A percentile compares a stretch with the other conserved stretches of the same genome.
Evolutionary conservation across 2,329 filamentous ascomycete genomes (phyloP).

Genomic region (Rutstroemia sydowiana): DNA sequence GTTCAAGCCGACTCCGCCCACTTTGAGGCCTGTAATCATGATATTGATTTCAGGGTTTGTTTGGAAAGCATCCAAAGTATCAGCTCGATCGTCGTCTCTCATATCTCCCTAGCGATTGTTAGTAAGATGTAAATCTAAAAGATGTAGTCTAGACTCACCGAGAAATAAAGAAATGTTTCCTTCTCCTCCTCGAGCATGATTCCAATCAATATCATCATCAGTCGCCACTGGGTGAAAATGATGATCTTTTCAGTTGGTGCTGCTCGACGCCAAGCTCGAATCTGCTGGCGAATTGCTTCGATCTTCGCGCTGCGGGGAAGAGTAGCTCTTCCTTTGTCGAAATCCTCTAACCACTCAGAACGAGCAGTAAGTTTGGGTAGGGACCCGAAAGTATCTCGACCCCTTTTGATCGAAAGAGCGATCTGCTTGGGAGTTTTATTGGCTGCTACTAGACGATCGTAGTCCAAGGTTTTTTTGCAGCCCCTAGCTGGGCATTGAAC

Average conservation of each 20-base stretch:
- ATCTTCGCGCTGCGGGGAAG: neutral
- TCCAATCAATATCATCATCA: constrained; percentile 3
- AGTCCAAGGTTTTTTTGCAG: neutral
- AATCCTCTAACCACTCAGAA: constrained; percentile 1
- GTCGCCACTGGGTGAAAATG: neutral
- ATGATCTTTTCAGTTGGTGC: neutral
- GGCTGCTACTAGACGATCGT: neutral
- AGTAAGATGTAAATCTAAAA: neutral
- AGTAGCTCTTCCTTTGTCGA: neutral
- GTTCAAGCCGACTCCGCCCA: neutral
- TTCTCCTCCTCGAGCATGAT: neutral
- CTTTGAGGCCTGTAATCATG: neutral
- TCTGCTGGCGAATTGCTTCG: neutral
- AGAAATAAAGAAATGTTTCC: neutral
- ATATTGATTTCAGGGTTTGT: neutral
- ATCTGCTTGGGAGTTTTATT: neutral
- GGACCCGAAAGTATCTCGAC: neutral
- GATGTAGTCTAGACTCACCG: neutral
- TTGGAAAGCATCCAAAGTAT: neutral
- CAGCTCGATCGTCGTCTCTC: neutral
- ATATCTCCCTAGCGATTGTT: neutral
- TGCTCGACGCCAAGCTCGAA: neutral
- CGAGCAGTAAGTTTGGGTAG: neutral
- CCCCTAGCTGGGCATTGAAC: neutral
- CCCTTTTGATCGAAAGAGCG: neutral